Evolutionary conservation across 768 basidiomycete species (phyloP), one percentile per base, ranked within the genome.

Genomic region (Phylloporus sp.): DNA sequence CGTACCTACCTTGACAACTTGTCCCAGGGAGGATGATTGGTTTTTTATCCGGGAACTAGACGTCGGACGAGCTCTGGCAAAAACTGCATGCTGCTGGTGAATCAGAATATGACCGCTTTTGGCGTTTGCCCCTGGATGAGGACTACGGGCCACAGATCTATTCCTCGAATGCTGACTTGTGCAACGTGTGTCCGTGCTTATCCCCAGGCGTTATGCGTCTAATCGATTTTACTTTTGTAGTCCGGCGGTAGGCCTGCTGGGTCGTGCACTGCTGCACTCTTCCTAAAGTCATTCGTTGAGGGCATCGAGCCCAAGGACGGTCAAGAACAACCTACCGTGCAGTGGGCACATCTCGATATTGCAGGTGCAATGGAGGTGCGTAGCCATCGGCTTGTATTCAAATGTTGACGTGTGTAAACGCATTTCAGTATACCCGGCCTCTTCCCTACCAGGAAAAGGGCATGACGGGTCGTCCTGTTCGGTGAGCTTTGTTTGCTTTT

Each of bases 271-370:
- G 92, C 91, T 2, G 91, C 91, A 3, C 72, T 92, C 18, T 95
- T 95, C 83, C 74, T 95, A 50, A 89, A 90, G 71, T 76, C 83
- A 3, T 91, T 91, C 58, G 87, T 87, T 2, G 78, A 86, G 23
- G 89, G 88, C 4, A 80, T 85, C 50, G 85, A 89, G 61, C 72
- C 76, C 2, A 77, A 80, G 60, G 76, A 81, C 12, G 83, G 80
- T 39, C 61, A 76, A 50, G 76, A 75, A 44, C 74, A 74, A 6
- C 74, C 80, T 6, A 66, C 71, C 12, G 70, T 91, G 58, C 80
- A 82, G 54, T 95, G 91, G 90, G 92, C 91, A 1, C 92, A 94
- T 67, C 70, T 93, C 38, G 92, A 95, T 61, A 92, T 92, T 51
- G 90, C 82, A 11, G 84, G 87, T 13, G 70, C 79, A 16, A 88